These are phyloP conservation scores for Xylariaceae sp. DNA, from an alignment of 2,329 filamentous ascomycete species.

Conservation along the genomic window DNA sequence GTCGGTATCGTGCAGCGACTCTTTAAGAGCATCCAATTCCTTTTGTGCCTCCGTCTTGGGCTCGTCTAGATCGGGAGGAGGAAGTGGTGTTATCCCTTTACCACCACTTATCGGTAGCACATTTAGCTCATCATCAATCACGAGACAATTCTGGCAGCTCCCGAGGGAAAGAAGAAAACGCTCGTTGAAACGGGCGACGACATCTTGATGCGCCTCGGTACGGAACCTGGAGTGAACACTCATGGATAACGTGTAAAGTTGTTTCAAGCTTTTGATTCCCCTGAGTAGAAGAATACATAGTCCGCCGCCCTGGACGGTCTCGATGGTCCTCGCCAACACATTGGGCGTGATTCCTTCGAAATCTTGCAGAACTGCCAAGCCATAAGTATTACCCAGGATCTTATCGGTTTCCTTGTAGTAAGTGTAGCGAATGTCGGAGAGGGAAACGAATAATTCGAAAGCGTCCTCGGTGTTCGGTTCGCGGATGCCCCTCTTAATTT, in stretches of 20 bases:
- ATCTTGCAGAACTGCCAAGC: conserved; percentile 97
- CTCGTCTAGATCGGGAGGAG: conserved; percentile 67
- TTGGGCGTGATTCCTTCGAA: conserved; percentile 99
- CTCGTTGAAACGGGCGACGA: conserved; percentile 95
- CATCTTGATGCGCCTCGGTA: conserved; percentile 92
- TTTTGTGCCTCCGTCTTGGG: conserved; percentile 64
- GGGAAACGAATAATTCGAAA: conserved; percentile 17
- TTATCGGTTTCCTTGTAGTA: conserved; percentile 99
- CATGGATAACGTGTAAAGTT: conserved; percentile 95
- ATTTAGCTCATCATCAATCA: conserved; percentile 96
- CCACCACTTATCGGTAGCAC: conserved; percentile 94
- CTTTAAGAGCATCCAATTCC: conserved; percentile 83
- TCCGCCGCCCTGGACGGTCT: conserved; percentile 95
- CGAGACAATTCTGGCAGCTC: conserved; percentile 89
- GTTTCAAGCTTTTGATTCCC: conserved; percentile 94
- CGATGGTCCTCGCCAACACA: conserved; percentile 85
- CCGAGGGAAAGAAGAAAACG: conserved; percentile 92
- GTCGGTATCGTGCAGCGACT: conserved; percentile 76
- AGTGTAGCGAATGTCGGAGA: conserved; percentile 67
- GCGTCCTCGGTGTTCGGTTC: conserved; percentile 83
- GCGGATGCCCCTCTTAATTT: conserved; percentile 89
- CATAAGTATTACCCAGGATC: conserved; percentile 68
- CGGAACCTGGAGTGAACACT: conserved; percentile 95
- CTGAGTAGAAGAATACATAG: conserved; percentile 86
- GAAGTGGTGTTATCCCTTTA: conserved; percentile 78